Conservation (phyloP, 768 basidiomycete genomes). For the Rhodotorula graminis region DNA sequence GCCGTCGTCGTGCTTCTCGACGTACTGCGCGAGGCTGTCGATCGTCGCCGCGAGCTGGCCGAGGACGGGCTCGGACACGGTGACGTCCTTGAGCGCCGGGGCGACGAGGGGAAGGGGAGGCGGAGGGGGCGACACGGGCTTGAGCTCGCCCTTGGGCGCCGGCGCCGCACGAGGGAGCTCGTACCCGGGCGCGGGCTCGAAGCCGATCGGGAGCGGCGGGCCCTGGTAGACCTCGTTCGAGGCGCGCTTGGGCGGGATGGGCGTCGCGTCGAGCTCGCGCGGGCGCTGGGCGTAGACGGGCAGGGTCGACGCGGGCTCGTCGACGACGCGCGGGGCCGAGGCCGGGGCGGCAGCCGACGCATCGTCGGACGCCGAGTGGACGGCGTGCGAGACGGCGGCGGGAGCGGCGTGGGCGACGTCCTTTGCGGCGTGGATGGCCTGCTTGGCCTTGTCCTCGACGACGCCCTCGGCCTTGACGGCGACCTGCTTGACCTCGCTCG, state of each 20-base stretch:
- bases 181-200: slow-evolving; percentile 89
- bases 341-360: slow-evolving; percentile 65
- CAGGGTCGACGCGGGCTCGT: slow-evolving; percentile 22
- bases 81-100: slow-evolving; percentile 67
- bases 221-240: slow-evolving; percentile 56
- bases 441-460: slow-evolving; percentile 47
- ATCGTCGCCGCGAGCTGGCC: slow-evolving; percentile 86
- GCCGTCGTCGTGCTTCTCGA: slow-evolving; percentile 62
- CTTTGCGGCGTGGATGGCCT: slow-evolving; percentile 18
- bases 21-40: slow-evolving; percentile 79
- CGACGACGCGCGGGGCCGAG: slow-evolving; percentile 30
- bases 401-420: slow-evolving; percentile 1
- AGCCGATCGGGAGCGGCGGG: slow-evolving; percentile 77
- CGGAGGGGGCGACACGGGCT: slow-evolving; percentile 34
- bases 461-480: slow-evolving; percentile 44
- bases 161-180: slow-evolving; percentile 57
- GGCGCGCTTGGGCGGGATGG: slow-evolving; percentile 43
- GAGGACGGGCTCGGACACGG: slow-evolving; percentile 81
- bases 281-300: slow-evolving; percentile 45
- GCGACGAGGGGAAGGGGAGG: slow-evolving; percentile 71
- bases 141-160: slow-evolving; percentile 44
- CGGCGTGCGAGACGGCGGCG: slow-evolving; percentile 48
- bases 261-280: slow-evolving; percentile 45
- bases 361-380: slow-evolving; percentile 59
- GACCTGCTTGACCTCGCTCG: slow-evolving; percentile 51